Evolutionary conservation across 2,329 filamentous ascomycete genomes (phyloP), one percentile per base, ranked within the genome.

Genomic region (Colletotrichum lupini): DNA sequence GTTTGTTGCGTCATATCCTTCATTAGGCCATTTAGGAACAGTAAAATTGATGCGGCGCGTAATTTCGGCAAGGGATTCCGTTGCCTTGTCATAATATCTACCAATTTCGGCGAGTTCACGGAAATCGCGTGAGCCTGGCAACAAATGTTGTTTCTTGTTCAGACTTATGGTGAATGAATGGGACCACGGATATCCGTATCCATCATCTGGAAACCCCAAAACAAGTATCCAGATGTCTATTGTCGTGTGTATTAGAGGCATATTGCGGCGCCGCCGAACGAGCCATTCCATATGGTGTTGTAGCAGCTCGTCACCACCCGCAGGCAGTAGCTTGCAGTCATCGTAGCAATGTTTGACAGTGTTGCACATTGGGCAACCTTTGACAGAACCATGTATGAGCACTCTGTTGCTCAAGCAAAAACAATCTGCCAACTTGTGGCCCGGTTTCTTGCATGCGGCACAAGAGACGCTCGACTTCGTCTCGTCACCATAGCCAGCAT

Each of bases 361-460:
- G 24, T 65, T 65, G 4, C 62, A 65, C 62, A 65, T 56, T 8
- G 62, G 62, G 1, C 62, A 64, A 5, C 61, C 61, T 1, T 3
- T 2, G 0, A 64, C 5, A 1, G 3, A 0, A 3, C 30, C 49
- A 12, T 1, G 1, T 12, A 2, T 5, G n/a, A 22, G 8, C 1
- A 4, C 1, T 7, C 1, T 5, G 3, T 2, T 0, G 2, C 1
- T 1, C 30, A 55, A 12, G 11, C 1, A 9, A 64, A 0, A 14
- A 1, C 62, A 65, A 2, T 56, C 30, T 12, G 62, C 49, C 1
- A 65, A n/a, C 32, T 56, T 32, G 6, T 65, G 62, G 9, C 22
- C 62, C 14, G 0, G 5, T 2, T 14, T 1, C 0, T 5, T 0
- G 49, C 61, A 64, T 24, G 9, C 2, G 22, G 7, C 49, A 16